Evolutionary conservation across 352 stramenopile genomes (phyloP), one percentile per base, ranked within the genome.

Genomic region (Globisporangium megalacanthum): DNA sequence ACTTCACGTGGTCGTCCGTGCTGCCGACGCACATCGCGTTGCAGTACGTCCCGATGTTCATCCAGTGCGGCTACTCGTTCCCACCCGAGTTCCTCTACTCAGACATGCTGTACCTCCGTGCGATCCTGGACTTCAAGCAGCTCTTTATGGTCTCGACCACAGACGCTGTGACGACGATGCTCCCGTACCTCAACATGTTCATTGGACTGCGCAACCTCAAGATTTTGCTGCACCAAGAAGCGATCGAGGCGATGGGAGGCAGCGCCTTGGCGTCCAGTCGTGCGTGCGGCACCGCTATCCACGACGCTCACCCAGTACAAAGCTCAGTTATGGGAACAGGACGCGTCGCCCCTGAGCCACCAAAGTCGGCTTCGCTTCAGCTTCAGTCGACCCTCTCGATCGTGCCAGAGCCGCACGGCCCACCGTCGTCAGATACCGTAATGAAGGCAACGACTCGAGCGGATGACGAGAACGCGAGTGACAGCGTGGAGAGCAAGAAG

Each of bases 141-240:
- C 60, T 73, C 41, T 70, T 73, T n/a, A 61, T 73, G 15, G 60
- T 70, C 46, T 68, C 58, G 3, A 52, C 39, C 58, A 42, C 49
- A 1, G 62, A 70, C 25, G 51, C 55, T 0, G 41, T 70, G 42
- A 70, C 58, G 15, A 73, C 66, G 14, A 48, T 55, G 4, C 22
- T 73, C 10, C 62, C 66, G 13, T 73, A 73, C 25, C 29, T 73
- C n/a, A 73, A 61, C 48, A 73, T 73, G 61, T 61, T 68, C 37
- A 49, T 37, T 1, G 58, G 66, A 0, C 44, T 73, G 41, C 35
- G 53, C 7, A 73, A 70, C 39, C 33, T 73, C 25, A 73, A 73
- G 41, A 50, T 70, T 17, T 52, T 73, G 10, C 46, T 73, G 10
- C 50, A 58, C 33, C 31, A 58, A 39, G 52, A 64, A 36, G 31